Base-by-base conservation (phyloP, 805 yeast genomes). In the Lipomyces japonicus region DNA sequence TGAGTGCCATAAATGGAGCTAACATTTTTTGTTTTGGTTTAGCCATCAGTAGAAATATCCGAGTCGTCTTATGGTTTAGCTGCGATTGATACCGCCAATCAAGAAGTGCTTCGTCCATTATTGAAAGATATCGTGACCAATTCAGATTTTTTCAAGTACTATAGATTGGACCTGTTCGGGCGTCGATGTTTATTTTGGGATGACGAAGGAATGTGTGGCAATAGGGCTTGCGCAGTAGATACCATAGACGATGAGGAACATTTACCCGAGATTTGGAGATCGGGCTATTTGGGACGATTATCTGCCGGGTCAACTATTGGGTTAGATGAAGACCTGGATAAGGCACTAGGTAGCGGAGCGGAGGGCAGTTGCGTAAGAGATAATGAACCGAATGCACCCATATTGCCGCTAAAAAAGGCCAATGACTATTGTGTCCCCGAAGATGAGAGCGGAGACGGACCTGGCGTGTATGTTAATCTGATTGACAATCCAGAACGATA, bases 401-500 rank as follows among this genome's bases (percentile, higher is more conserved):
- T 86, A 83, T 61, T 86, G 84, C 70, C 81, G 86, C 63, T 86
- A 82, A 63, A 69, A 82, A 34, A 86, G 81, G 61, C 78, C 66
- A 44, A 42, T n/a, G 65, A 62, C 60, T 71, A 73, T 51, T 72
- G 75, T 50, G 65, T 68, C 40, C 75, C 75, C 1, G 75, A 71
- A 40, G 75, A 73, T 48, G 59, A 45, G 16, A 51, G 67, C 21
- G 38, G 41, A 30, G 64, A 60, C 2, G 61, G 63, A 6, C 64
- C 63, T 1, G 75, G 75, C 10, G 96, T 88, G 1, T 83, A 84
- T 61, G 95, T 93, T 25, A 88, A 90, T 62, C 75, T 93, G 49
- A 74, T 83, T 19, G 86, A 85, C 47, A 95, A 95, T 64, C 96
- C 96, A 0, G 99, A 93, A 68, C 75, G 97, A 62, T 93, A 86